These are phyloP conservation scores for Nidula microcarpa DNA, from an alignment of 768 basidiomycete species.

Conservation along the genomic window DNA sequence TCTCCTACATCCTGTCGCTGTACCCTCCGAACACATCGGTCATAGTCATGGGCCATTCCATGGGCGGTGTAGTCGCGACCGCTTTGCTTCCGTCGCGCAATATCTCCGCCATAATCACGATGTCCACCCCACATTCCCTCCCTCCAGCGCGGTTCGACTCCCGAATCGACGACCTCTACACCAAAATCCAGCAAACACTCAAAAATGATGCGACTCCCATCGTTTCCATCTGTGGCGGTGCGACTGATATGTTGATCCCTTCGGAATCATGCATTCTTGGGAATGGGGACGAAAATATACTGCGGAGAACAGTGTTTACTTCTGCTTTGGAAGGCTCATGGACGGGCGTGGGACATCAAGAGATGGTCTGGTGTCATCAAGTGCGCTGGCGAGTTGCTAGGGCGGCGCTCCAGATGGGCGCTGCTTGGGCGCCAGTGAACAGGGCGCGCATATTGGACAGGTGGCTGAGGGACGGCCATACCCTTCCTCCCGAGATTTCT, in stretches of 20 bases:
- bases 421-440: constrained; percentile 15
- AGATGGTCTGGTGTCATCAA: constrained; percentile 99
- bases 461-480: constrained; percentile 68
- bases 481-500: constrained; percentile 27
- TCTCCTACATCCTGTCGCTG: constrained; percentile 74
- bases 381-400: constrained; percentile 87
- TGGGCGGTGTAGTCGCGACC: constrained; percentile 93
- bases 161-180: constrained; percentile 75
- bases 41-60: constrained; percentile 88
- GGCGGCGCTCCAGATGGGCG: constrained; percentile 66
- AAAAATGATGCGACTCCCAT: constrained; percentile 55
- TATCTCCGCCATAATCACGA: constrained; percentile 84
- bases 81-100: constrained; percentile 66
- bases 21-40: constrained; percentile 67
- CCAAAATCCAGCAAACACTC: constrained; percentile 36
- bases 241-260: constrained; percentile 87
- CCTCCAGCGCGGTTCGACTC: constrained; percentile 88
- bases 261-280: constrained; percentile 81
- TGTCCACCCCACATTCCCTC: constrained; percentile 89
- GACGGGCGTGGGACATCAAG: constrained; percentile 94
- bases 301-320: constrained; percentile 72
- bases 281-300: constrained; percentile 25
- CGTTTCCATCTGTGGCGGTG: constrained; percentile 87
- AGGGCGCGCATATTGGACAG: constrained; percentile 44
- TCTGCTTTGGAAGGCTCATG: constrained; percentile 87